Evolutionary conservation across 371 early-diverging fungal genomes (phyloP).

Genomic region (Zychaea mexicana): DNA sequence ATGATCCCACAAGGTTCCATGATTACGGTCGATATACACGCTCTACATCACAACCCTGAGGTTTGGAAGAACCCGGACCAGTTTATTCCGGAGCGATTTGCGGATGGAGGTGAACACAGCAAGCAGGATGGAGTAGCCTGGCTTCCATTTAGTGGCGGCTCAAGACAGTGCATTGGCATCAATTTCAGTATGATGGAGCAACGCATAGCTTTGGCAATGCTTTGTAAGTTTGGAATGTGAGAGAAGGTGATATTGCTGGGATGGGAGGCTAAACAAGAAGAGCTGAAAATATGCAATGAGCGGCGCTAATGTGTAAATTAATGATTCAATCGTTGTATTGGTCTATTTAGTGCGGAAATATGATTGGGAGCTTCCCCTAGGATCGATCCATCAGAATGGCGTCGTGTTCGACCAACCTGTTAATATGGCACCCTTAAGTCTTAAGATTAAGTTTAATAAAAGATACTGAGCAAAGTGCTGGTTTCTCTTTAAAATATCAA

Average conservation of each 20-base stretch:
- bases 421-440: neutral
- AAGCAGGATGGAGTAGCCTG: conserved; percentile 26
- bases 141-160: conserved; percentile 40
- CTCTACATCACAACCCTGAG: conserved; percentile 17
- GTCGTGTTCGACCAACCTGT: neutral
- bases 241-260: too few species aligned
- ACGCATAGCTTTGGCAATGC: conserved; percentile 11
- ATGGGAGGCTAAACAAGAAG: too few species aligned
- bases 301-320: too few species aligned
- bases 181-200: conserved; percentile 12
- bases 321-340: too few species aligned
- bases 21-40: conserved; percentile 19
- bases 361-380: conserved; percentile 12
- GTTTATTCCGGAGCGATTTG: conserved; percentile 31
- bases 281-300: too few species aligned
- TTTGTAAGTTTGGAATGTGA: too few species aligned
- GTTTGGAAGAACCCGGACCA: conserved; percentile 22
- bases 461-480: too few species aligned
- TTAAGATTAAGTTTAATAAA: conserved; percentile 6
- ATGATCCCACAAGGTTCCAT: conserved; percentile 19
- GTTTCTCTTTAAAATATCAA: too few species aligned
- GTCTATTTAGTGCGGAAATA: conserved; percentile 21
- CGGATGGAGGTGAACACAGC: conserved; percentile 17
- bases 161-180: neutral
- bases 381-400: conserved; percentile 9